Evolutionary conservation across 306 rosid species (phyloP), one percentile per base, ranked within the genome.

Genomic region (Datisca glomerata): DNA sequence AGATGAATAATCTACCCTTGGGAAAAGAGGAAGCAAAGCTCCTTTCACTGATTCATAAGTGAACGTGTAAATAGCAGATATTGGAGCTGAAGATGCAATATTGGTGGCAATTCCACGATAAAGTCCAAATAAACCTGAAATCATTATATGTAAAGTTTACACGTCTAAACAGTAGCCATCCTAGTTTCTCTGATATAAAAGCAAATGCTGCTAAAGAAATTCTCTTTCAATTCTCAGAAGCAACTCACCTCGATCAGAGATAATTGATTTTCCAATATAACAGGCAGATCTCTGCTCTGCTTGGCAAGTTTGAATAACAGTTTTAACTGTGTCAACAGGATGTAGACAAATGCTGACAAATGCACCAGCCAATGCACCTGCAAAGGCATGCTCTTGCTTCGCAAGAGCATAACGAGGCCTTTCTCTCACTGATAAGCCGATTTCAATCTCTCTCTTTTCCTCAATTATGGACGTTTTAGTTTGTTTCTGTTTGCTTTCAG

Each of bases 341-440:
- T 89, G 97, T 43, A 89, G 69, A 75, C 91, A 77, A 65, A 78
- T 75, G 73, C 95, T 89, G 56, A 83, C 97, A 70, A 82, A 75
- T 53, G 73, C 4, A 65, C 97, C 97, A 36, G 97, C 74, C 64
- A 89, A 72, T 3, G 97, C 97, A 61, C 97, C 97, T 21, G 97
- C 86, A 66, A 89, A 69, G 45, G 97, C 97, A 61, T 89, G 91
- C 29, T 72, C 78, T 77, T 75, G 86, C 71, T 65, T 89, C 24
- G 72, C 74, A 42, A 71, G 61, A 68, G 50, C 47, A 53, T 50
- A 63, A 40, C 12, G 40, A 56, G 61, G 65, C 46, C 74, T 80
- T 52, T 33, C 61, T 52, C 10, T 6, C 33, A 64, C 56, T 44
- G 66, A 27, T 22, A 70, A 41, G 42, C 64, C 22, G 25, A 47